Percentiles rank a stretch among this genome's conserved stretches.
Evolutionary conservation across 129 eudicot genomes (phyloP).

Genomic region (Flaveria linearis): DNA sequence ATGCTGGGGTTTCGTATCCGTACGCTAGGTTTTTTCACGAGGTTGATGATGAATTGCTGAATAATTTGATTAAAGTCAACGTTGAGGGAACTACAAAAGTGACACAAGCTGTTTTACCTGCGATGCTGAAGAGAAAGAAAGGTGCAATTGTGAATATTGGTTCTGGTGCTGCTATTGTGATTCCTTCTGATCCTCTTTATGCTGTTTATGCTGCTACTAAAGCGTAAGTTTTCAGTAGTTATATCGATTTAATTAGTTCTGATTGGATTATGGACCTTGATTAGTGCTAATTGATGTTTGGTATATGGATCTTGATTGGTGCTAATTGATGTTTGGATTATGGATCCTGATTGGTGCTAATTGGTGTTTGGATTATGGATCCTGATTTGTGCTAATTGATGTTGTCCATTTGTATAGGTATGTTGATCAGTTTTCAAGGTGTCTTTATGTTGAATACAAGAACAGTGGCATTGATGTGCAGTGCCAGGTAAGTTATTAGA

Average conservation of each 20-base stretch:
- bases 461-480: constrained; percentile 93
- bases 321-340: too few relatives aligned
- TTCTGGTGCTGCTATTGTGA: constrained; percentile 85
- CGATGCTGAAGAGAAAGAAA: constrained; percentile 77
- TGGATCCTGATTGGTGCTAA: too few relatives aligned
- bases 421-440: constrained; percentile 89
- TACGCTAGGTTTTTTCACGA: constrained; percentile 93
- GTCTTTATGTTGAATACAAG: constrained; percentile 95
- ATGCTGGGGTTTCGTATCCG: constrained; percentile 89
- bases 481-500: constrained; percentile 69
- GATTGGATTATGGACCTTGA: too few relatives aligned
- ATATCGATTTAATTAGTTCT: too few relatives aligned
- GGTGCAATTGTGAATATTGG: constrained; percentile 98
- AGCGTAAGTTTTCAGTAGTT: constrained; percentile 56
- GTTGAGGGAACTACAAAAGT: constrained; percentile 88
- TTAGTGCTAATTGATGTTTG: too few relatives aligned
- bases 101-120: constrained; percentile 75
- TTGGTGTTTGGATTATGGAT: neutral
- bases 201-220: constrained; percentile 94
- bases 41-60: constrained; percentile 79
- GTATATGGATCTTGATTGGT: too few relatives aligned
- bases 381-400: constrained; percentile 14
- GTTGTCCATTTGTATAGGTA: constrained; percentile 52
- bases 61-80: constrained; percentile 73
- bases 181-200: constrained; percentile 93